These are phyloP conservation scores for Davidsoniella australis DNA, from an alignment of 2,329 filamentous ascomycete genomes.

Conservation along the genomic window DNA sequence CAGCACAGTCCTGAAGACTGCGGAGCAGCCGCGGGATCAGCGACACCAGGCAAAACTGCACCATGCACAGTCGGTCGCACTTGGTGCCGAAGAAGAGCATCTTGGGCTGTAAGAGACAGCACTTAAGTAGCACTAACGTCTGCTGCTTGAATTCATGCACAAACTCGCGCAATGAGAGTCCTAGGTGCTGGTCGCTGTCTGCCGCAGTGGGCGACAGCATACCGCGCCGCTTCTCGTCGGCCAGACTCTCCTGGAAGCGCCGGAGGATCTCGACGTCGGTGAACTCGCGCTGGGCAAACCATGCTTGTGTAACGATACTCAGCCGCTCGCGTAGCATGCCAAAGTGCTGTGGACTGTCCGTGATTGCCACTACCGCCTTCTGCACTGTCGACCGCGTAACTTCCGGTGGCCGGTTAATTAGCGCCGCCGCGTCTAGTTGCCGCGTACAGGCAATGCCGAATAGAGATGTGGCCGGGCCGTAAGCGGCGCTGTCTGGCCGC, in stretches of 20 bases:
- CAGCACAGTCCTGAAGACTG: conserved; percentile 84
- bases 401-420: conserved; percentile 65
- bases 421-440: conserved; percentile 64
- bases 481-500: conserved; percentile 34
- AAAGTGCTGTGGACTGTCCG: conserved; percentile 77
- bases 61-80: conserved; percentile 92
- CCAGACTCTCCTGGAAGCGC: conserved; percentile 79
- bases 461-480: conserved; percentile 53
- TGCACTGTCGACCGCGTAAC: conserved; percentile 96
- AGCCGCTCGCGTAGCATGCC: conserved; percentile 80
- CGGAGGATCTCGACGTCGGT: conserved; percentile 77
- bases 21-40: conserved; percentile 84
- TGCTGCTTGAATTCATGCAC: conserved; percentile 91
- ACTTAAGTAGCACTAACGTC: conserved; percentile 86
- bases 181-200: conserved; percentile 73
- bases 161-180: conserved; percentile 74
- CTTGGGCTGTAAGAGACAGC: conserved; percentile 87
- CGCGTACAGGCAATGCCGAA: conserved; percentile 94
- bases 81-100: conserved; percentile 98
- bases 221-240: conserved; percentile 43
- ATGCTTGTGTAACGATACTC: conserved; percentile 79
- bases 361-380: conserved; percentile 92
- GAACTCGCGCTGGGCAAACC: conserved; percentile 93
- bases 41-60: conserved; percentile 92
- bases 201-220: conserved; percentile 48